These are phyloP conservation scores for Suillus lakei DNA, from an alignment of 768 basidiomycete genomes.

Conservation along the genomic window DNA sequence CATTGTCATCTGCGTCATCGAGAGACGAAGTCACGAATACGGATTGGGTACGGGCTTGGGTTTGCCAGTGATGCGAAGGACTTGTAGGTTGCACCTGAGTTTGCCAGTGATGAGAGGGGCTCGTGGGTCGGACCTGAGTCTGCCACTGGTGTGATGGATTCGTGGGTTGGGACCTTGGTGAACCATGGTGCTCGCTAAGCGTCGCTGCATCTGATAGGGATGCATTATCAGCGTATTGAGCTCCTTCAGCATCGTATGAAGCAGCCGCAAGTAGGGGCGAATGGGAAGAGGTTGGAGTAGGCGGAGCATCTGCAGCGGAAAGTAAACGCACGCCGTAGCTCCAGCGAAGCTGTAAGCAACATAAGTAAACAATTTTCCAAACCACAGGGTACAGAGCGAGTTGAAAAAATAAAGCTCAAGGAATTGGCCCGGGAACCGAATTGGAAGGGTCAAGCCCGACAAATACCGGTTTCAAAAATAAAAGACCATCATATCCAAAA, in stretches of 20 bases:
- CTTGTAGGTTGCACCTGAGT: not conserved
- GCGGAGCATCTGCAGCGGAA: constrained; percentile 62
- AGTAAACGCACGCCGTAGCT: constrained; percentile 89
- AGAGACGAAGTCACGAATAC: not conserved
- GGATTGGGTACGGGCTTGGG: not conserved
- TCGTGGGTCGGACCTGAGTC: constrained; percentile 30
- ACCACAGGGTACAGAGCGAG: not conserved
- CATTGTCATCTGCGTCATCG: not conserved
- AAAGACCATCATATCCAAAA: not conserved
- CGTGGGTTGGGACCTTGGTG: not conserved
- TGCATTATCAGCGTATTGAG: not conserved
- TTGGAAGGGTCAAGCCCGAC: not conserved
- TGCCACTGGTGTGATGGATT: too few relatives aligned
- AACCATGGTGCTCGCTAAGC: not conserved
- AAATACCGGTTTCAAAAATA: not conserved
- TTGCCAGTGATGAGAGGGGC: constrained; percentile 2
- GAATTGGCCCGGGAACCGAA: not conserved
- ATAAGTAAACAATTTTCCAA: not conserved
- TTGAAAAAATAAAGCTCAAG: not conserved
- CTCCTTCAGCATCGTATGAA: not conserved
- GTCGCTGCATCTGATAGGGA: constrained; percentile 18
- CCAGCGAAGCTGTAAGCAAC: constrained; percentile 73
- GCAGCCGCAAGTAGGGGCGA: not conserved
- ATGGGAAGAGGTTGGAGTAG: constrained; percentile 23
- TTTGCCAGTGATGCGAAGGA: not conserved